Evolutionary conservation across 441 rosid genomes (phyloP).

Genomic region (Syzygium syzygioides): DNA sequence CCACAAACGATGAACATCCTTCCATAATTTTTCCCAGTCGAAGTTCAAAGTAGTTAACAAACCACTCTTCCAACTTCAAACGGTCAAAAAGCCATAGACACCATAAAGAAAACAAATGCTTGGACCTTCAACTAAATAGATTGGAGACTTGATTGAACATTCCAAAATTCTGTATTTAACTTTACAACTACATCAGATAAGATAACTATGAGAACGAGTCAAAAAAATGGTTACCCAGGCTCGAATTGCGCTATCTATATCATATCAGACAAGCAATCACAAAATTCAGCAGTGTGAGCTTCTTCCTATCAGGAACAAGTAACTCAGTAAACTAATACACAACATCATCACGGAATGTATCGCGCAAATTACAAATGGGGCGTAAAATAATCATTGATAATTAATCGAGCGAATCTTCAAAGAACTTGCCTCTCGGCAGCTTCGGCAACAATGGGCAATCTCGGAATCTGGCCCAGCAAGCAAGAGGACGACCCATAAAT

Average conservation of each 20-base stretch:
- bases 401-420: constrained; percentile 15
- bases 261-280: background rate
- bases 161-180: background rate
- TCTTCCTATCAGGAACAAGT: background rate
- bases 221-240: background rate
- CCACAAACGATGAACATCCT: background rate
- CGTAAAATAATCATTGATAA: background rate
- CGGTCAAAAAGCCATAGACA: background rate
- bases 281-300: background rate
- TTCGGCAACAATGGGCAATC: constrained; percentile 95
- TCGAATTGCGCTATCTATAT: background rate
- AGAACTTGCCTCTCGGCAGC: constrained; percentile 94
- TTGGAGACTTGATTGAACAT: background rate
- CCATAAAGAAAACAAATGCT: background rate
- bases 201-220: background rate
- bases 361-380: background rate
- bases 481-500: constrained; percentile 83
- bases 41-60: background rate
- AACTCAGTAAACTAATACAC: background rate
- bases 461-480: constrained; percentile 73
- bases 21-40: background rate
- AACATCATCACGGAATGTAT: background rate
- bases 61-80: background rate
- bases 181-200: background rate
- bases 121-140: background rate